Conservation (phyloP, 768 basidiomycete genomes). For the Naganishia friedmannii region DNA sequence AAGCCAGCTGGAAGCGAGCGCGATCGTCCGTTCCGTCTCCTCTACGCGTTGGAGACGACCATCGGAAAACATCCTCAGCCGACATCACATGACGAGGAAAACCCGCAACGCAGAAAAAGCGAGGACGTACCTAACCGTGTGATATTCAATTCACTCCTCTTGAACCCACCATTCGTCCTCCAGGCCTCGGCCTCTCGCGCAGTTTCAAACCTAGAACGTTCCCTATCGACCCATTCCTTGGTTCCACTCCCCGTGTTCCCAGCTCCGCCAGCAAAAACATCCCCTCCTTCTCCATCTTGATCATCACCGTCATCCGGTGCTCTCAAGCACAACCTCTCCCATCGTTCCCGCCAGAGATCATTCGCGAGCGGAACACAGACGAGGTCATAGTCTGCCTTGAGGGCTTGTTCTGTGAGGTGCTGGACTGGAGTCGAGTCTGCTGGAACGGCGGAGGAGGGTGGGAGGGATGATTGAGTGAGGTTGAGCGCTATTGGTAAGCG, state of each 20-base stretch:
- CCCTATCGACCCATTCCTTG: constrained; percentile 49
- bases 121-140: constrained; percentile 70
- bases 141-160: constrained; percentile 79
- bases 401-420: constrained; percentile 36
- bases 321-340: constrained; percentile 79
- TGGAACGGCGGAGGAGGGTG: constrained; percentile 22
- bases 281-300: constrained; percentile 29
- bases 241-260: constrained; percentile 24
- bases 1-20: constrained; percentile 86
- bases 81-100: not conserved
- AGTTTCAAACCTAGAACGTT: constrained; percentile 42
- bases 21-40: constrained; percentile 59
- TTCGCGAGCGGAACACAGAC: constrained; percentile 87
- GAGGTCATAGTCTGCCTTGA: constrained; percentile 63
- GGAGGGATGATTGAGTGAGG: constrained; percentile 25
- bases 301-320: constrained; percentile 44
- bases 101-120: constrained; percentile 2
- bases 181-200: constrained; percentile 72
- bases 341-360: constrained; percentile 76
- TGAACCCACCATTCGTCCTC: constrained; percentile 76
- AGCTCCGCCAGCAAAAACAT: no score
- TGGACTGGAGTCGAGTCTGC: constrained; percentile 38
- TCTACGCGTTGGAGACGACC: constrained; percentile 28
- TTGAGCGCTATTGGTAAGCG: constrained; percentile 31
- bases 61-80: no score